Percentiles rank a stretch among this genome's conserved stretches.
phyloP scores from a whole-genome alignment of 208 protist species.

The Trypanosoma mega region DNA sequence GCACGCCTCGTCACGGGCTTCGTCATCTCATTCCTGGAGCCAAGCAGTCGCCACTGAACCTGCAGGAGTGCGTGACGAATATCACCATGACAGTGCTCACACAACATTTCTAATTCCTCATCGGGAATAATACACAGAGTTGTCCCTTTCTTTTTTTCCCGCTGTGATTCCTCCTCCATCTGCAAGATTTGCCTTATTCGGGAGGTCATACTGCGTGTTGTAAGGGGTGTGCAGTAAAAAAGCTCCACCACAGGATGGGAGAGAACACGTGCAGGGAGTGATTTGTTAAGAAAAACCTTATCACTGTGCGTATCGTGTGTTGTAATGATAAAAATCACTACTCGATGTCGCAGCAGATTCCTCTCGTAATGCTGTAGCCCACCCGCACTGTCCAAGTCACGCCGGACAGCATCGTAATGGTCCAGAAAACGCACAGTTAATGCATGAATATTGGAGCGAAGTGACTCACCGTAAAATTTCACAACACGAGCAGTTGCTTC shows the following conservation, averaged over 20 bases:
- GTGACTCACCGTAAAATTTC: slow-evolving; percentile 78
- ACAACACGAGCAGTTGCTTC: slow-evolving; percentile 25
- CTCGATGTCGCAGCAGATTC: slow-evolving; percentile 35
- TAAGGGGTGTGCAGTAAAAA: slow-evolving; percentile 82
- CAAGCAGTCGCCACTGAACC: slow-evolving; percentile 53
- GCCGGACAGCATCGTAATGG: slow-evolving; percentile 44
- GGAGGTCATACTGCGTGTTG: slow-evolving; percentile 53
- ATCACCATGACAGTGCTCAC: slow-evolving; percentile 63
- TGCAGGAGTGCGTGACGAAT: slow-evolving; percentile 82
- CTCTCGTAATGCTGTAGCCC: background rate
- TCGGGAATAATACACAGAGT: slow-evolving; percentile 6
- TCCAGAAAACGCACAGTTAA: slow-evolving; percentile 53
- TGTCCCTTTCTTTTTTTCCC: background rate
- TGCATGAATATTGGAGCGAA: slow-evolving; percentile 33
- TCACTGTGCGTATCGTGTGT: slow-evolving; percentile 85
- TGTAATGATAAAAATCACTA: slow-evolving; percentile 78
- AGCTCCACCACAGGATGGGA: slow-evolving; percentile 38
- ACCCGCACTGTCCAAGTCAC: background rate
- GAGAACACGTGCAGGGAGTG: slow-evolving; percentile 50
- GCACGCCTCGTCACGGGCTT: background rate
- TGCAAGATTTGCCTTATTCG: slow-evolving; percentile 47
- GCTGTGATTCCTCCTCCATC: slow-evolving; percentile 24
- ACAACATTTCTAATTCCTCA: slow-evolving; percentile 42
- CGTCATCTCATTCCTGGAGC: slow-evolving; percentile 1
- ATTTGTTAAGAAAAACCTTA: slow-evolving; percentile 51